Base-by-base conservation (phyloP, 169 alveolate genomes). In the Eimeria sp. region DNA sequence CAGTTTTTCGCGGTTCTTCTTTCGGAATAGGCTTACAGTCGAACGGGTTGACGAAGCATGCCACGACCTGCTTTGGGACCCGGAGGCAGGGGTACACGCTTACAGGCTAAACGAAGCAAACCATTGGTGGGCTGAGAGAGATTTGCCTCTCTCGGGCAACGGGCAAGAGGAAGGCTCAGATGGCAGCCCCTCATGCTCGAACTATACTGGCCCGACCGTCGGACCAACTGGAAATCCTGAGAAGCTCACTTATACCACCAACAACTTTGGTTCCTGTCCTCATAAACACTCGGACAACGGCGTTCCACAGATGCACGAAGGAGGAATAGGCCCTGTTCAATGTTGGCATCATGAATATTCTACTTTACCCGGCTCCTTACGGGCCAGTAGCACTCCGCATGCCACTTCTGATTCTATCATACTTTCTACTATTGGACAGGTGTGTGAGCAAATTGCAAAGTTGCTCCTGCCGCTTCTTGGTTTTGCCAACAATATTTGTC, bases 41-140 rank as follows among this genome's bases (percentile, higher is more conserved):
- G 91, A 58, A 9, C 75, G 70, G 27, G 91, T 83, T 54, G 91
- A 83, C 5, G 91, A 83, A 27, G 91, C 91, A 83, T 83, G 91
- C 91, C 91, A 83, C 40, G 91, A 83, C 30, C 91, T 83, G 11
- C 91, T 83, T 34, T 83, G 75, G 72, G 34, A 20, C 0, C 76
- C 76, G 57, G 57, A 83, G 27, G 58, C 91, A 83, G 57, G 91
- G 11, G 91, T 83, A 20, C 91, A 83, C 20, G 70, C 91, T 25
- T 83, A 83, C 34, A 51, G 75, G 20, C 57, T 83, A 11, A 54
- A 83, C 75, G 91, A 83, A 30, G 20, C 91, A n/a, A 83, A 83
- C 43, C 91, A 83, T 58, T 83, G 91, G 91, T 83, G 91, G 91
- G 91, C 91, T 57, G 91, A 83, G 40, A 16, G 47, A 7, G 30